Base-by-base conservation (phyloP, 345 rosid genomes). In the Salix dunnii region DNA sequence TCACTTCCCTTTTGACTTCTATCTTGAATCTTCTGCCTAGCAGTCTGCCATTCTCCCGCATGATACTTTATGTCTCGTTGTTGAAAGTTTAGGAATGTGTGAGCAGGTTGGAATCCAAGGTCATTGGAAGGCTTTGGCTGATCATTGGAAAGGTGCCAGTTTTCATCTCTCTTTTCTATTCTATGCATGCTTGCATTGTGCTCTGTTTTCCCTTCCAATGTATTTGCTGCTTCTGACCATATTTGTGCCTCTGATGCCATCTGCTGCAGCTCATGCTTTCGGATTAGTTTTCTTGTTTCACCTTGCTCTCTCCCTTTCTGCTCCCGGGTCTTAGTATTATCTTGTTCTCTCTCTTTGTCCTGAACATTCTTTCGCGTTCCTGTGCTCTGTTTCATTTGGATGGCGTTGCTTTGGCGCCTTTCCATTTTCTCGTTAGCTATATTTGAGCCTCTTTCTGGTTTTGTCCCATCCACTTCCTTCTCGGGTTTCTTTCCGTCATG, bases 311-410 rank as follows among this genome's bases (percentile, higher is more conserved):
- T 20, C 10, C 63, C 80, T 76, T 73, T 81, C 46, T 82, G 83
- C 73, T 79, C 89, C 78, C 79, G 84, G 53, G 75, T 58, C 69
- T 76, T 81, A 33, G 72, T 27, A 64, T 38, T 76, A 75, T 92
- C 86, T 28, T 82, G 82, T 76, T 79, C 82, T 74, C 73, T 82
- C 77, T 82, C 84, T 65, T 71, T 86, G 67, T 76, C 89, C 72
- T 61, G 82, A 63, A 62, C 49, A 30, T 77, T 80, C 62, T 82
- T 87, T 67, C 76, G 82, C 68, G 76, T 75, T 73, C 76, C 77
- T 31, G 23, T 73, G 53, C 58, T 68, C 43, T 21, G 80, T 58
- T 68, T 82, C 55, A 48, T 33, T 21, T 53, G 79, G 51, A 31
- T 6, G 20, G n/a, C 68, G 76, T 74, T 75, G 74, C 81, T 70